A percentile compares a stretch with the other conserved stretches of the same genome.
These are phyloP conservation scores for Penicillium psychrofluorescens DNA, from an alignment of 495 filamentous ascomycete genomes.

Conservation along the genomic window DNA sequence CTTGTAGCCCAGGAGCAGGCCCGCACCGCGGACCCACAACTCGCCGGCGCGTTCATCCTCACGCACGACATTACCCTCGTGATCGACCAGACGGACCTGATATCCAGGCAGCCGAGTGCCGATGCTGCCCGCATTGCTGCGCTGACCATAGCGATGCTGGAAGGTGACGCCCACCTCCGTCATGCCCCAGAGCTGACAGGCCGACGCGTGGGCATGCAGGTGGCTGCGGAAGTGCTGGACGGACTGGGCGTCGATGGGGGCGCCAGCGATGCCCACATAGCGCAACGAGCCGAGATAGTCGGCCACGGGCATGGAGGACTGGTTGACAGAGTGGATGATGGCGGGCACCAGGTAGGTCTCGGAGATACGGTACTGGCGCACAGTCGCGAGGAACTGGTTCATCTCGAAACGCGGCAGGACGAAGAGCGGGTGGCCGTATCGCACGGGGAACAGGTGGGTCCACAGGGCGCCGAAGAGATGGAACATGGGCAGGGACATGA, in stretches of 20 bases:
- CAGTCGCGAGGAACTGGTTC: slow-evolving; percentile 42
- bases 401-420: slow-evolving; percentile 56
- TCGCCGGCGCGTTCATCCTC: slow-evolving; percentile 45
- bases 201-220: slow-evolving; percentile 33
- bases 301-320: slow-evolving; percentile 29
- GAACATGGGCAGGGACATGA: slow-evolving; percentile 59
- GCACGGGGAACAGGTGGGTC: slow-evolving; percentile 47
- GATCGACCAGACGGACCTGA: slow-evolving; percentile 48
- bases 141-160: slow-evolving; percentile 41
- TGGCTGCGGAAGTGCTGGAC: slow-evolving; percentile 29
- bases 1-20: slow-evolving; percentile 30
- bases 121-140: slow-evolving; percentile 42
- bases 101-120: slow-evolving; percentile 64
- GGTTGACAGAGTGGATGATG: slow-evolving; percentile 48
- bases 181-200: slow-evolving; percentile 30
- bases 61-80: slow-evolving; percentile 40
- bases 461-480: slow-evolving; percentile 53
- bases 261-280: slow-evolving; percentile 41
- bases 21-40: slow-evolving; percentile 41
- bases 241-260: slow-evolving; percentile 36
- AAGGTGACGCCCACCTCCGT: slow-evolving; percentile 48
- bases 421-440: slow-evolving; percentile 47
- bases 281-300: slow-evolving; percentile 43
- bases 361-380: slow-evolving; percentile 52
- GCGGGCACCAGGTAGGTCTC: slow-evolving; percentile 58